Evolutionary conservation across 2,329 filamentous ascomycete species (phyloP).

Genomic region (Diaporthe sp.): DNA sequence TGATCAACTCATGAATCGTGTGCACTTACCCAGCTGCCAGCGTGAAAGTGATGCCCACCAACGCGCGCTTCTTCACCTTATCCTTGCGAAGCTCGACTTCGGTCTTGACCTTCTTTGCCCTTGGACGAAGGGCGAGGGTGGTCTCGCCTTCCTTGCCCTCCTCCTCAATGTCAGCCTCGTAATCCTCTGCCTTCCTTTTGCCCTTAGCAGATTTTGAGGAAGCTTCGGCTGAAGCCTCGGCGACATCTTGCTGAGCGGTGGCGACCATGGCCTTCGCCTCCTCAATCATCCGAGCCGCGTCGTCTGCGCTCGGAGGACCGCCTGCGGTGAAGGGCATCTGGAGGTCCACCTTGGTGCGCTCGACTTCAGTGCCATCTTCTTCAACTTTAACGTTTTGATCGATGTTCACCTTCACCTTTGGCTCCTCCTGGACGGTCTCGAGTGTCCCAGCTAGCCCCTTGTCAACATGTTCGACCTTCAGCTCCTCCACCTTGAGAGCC

Average conservation of each 20-base stretch:
- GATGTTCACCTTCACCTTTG: slow-evolving; percentile 77
- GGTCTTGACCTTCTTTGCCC: slow-evolving; percentile 83
- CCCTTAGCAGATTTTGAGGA: slow-evolving; percentile 57
- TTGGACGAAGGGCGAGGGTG: slow-evolving; percentile 56
- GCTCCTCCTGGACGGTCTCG: slow-evolving; percentile 66
- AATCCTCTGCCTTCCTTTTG: slow-evolving; percentile 82
- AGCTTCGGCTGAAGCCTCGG: slow-evolving; percentile 21
- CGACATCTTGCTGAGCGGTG: slow-evolving; percentile 43
- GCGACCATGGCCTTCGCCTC: slow-evolving; percentile 76
- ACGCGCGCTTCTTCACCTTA: slow-evolving; percentile 85
- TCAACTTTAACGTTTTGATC: slow-evolving; percentile 72
- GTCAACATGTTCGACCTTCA: slow-evolving; percentile 61
- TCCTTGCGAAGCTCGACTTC: slow-evolving; percentile 87
- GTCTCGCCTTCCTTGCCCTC: slow-evolving; percentile 54
- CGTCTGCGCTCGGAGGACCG: slow-evolving; percentile 81
- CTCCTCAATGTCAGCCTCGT: slow-evolving; percentile 70
- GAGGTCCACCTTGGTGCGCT: slow-evolving; percentile 79
- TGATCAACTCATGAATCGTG: background rate
- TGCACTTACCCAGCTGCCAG: slow-evolving; percentile 88
- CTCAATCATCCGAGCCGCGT: slow-evolving; percentile 85
- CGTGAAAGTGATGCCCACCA: slow-evolving; percentile 88
- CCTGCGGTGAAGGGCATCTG: slow-evolving; percentile 75
- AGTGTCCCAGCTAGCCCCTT: slow-evolving; percentile 62
- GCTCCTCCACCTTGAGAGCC: slow-evolving; percentile 40
- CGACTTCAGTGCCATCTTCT: slow-evolving; percentile 72